These are phyloP conservation scores for Chlorencoelia australis DNA, from an alignment of 2,329 filamentous ascomycete genomes.

Conservation along the genomic window DNA sequence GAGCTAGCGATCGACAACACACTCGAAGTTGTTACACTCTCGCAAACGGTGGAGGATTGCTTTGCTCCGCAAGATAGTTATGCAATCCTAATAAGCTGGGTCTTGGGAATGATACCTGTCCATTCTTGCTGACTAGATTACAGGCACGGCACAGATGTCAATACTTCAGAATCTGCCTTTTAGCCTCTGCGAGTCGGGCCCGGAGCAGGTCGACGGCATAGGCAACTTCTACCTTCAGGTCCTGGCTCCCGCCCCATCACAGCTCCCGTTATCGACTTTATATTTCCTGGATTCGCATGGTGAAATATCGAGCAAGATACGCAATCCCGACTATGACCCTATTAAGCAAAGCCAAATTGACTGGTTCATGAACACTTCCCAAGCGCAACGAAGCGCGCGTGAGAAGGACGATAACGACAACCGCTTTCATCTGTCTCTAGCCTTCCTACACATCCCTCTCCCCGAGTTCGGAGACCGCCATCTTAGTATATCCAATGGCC, in stretches of 20 bases:
- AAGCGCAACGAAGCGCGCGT: slow-evolving; percentile 54
- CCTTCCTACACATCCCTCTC: slow-evolving; percentile 90
- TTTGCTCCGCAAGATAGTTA: slow-evolving; percentile 11
- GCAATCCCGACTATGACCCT: slow-evolving; percentile 86
- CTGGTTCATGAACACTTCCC: slow-evolving; percentile 76
- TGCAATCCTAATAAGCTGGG: slow-evolving; percentile 15
- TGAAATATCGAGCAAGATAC: slow-evolving; percentile 76
- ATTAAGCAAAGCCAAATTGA: slow-evolving; percentile 83
- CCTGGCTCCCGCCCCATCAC: slow-evolving; percentile 61
- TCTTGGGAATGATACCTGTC: slow-evolving; percentile 19
- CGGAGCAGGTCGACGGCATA: slow-evolving; percentile 71
- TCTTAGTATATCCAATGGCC: slow-evolving; percentile 49
- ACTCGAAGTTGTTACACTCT: slow-evolving; percentile 12
- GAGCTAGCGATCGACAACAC: slow-evolving; percentile 17
- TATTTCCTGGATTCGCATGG: slow-evolving; percentile 88
- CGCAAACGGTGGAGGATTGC: slow-evolving; percentile 17
- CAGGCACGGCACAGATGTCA: slow-evolving; percentile 59
- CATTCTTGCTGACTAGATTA: slow-evolving; percentile 25
- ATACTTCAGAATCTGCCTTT: slow-evolving; percentile 77
- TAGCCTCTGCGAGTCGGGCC: slow-evolving; percentile 71
- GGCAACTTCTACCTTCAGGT: slow-evolving; percentile 92
- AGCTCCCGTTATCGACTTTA: slow-evolving; percentile 79
- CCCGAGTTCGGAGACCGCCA: slow-evolving; percentile 65
- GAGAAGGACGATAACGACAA: slow-evolving; percentile 76
- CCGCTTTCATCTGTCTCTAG: slow-evolving; percentile 68